Percentiles rank a stretch among this genome's conserved stretches.
Evolutionary conservation across 352 stramenopile genomes (phyloP).

Genomic region (Thraustochytrium sp.): DNA sequence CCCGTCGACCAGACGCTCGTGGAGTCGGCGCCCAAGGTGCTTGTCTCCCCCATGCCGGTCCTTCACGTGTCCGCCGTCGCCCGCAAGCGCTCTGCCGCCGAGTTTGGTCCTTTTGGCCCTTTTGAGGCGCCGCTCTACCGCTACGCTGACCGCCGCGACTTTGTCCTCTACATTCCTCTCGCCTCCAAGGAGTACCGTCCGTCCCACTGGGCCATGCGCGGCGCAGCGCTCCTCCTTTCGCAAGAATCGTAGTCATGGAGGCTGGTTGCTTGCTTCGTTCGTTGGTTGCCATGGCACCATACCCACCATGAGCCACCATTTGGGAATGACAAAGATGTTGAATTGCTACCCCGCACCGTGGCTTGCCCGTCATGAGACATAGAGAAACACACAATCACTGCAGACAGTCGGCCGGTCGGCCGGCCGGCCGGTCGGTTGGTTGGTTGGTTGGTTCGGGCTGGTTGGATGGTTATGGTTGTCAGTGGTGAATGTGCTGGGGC

Average conservation of each 20-base stretch:
- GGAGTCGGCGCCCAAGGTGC: slow-evolving; percentile 90
- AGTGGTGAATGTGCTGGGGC: not conserved
- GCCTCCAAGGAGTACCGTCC: slow-evolving; percentile 25
- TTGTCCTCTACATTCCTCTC: not conserved
- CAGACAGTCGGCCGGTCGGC: too few species aligned
- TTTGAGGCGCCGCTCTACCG: slow-evolving; percentile 7
- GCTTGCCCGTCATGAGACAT: too few species aligned
- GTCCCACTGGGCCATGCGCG: slow-evolving; percentile 4
- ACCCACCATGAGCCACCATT: too few species aligned
- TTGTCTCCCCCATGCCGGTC: slow-evolving; percentile 89
- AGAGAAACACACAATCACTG: too few species aligned
- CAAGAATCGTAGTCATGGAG: not conserved
- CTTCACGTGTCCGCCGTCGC: not conserved
- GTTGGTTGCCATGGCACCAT: too few species aligned
- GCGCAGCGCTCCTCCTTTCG: not conserved
- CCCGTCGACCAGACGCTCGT: slow-evolving; percentile 59
- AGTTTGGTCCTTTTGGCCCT: slow-evolving; percentile 1
- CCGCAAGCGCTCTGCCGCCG: not conserved
- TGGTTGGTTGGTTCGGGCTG: too few species aligned
- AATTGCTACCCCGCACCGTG: too few species aligned
- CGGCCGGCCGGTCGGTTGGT: too few species aligned
- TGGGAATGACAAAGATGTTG: too few species aligned
- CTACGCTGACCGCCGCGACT: not conserved
- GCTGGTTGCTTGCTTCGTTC: not conserved
- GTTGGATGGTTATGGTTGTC: not conserved